Conservation (phyloP, 1,284 basidiomycete genomes). For the Puccinia triticina region DNA sequence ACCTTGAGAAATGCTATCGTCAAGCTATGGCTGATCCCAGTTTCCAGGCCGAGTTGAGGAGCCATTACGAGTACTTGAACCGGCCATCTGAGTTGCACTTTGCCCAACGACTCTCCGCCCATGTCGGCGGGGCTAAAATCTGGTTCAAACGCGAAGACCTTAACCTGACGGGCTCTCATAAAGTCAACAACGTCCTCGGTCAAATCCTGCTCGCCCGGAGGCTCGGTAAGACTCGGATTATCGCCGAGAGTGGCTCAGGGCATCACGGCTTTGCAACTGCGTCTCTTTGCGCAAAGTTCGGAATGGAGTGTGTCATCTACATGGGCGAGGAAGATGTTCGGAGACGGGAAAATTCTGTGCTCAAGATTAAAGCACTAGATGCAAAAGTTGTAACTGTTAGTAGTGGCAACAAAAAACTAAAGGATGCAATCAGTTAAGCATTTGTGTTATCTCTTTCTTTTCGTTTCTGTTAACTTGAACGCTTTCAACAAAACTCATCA, state of each 20-base stretch:
- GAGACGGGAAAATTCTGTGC: slow-evolving; percentile 92
- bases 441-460: neutral
- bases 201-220: slow-evolving; percentile 91
- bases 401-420: slow-evolving; percentile 90
- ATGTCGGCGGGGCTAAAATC: slow-evolving; percentile 84
- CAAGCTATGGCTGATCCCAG: slow-evolving; percentile 80
- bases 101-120: slow-evolving; percentile 74
- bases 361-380: slow-evolving; percentile 96
- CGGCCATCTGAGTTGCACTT: slow-evolving; percentile 73
- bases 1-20: slow-evolving; percentile 89
- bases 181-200: slow-evolving; percentile 93
- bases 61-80: slow-evolving; percentile 87
- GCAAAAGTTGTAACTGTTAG: slow-evolving; percentile 89
- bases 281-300: slow-evolving; percentile 95
- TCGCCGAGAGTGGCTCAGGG: slow-evolving; percentile 97
- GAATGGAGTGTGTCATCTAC: slow-evolving; percentile 91
- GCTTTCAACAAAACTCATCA: neutral
- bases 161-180: slow-evolving; percentile 95
- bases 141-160: slow-evolving; percentile 97
- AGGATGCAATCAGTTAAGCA: slow-evolving; percentile 80
- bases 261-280: slow-evolving; percentile 99
- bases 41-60: slow-evolving; percentile 90
- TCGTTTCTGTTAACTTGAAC: slow-evolving; percentile 51
- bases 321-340: slow-evolving; percentile 99
- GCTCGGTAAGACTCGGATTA: slow-evolving; percentile 93